phyloP scores from a whole-genome alignment of 2,329 filamentous ascomycete species.

The Penicillium brevicompactum region DNA sequence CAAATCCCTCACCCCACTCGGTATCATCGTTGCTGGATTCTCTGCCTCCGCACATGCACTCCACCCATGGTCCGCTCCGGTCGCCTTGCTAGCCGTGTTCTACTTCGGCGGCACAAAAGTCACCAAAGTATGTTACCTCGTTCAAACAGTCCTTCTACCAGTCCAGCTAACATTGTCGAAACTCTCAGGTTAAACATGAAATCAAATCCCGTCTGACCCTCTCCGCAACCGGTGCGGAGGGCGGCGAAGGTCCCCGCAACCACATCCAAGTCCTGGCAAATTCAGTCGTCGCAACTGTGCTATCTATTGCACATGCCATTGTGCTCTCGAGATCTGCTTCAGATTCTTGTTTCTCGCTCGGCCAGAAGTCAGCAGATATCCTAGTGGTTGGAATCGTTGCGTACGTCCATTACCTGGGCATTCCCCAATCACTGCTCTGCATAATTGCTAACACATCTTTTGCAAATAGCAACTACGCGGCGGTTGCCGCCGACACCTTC shows the following conservation, averaged over 20 bases:
- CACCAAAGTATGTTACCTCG: slow-evolving; percentile 67
- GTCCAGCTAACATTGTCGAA: background rate
- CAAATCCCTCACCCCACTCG: slow-evolving; percentile 76
- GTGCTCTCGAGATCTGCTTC: slow-evolving; percentile 33
- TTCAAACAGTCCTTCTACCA: background rate
- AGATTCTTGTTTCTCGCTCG: slow-evolving; percentile 43
- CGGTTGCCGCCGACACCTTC: slow-evolving; percentile 90
- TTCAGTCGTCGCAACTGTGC: slow-evolving; percentile 73
- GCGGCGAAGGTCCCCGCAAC: slow-evolving; percentile 79
- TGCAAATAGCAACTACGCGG: slow-evolving; percentile 71
- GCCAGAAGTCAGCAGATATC: slow-evolving; percentile 36
- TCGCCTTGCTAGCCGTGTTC: slow-evolving; percentile 78
- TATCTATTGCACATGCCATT: slow-evolving; percentile 56
- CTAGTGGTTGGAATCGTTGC: slow-evolving; percentile 44
- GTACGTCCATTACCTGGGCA: slow-evolving; percentile 25
- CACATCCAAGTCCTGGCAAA: slow-evolving; percentile 91
- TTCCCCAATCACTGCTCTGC: background rate
- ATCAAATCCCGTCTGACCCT: slow-evolving; percentile 82
- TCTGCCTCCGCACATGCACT: slow-evolving; percentile 81
- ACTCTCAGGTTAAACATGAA: slow-evolving; percentile 74
- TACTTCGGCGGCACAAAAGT: slow-evolving; percentile 82
- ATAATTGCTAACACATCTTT: background rate
- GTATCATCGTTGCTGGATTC: slow-evolving; percentile 69
- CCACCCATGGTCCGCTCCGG: slow-evolving; percentile 95
- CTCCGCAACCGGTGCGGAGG: slow-evolving; percentile 68